Evolutionary conservation across 1,139 yeast genomes (phyloP), one percentile per base, ranked within the genome.

Genomic region (Casaregolazyma lundiana): DNA sequence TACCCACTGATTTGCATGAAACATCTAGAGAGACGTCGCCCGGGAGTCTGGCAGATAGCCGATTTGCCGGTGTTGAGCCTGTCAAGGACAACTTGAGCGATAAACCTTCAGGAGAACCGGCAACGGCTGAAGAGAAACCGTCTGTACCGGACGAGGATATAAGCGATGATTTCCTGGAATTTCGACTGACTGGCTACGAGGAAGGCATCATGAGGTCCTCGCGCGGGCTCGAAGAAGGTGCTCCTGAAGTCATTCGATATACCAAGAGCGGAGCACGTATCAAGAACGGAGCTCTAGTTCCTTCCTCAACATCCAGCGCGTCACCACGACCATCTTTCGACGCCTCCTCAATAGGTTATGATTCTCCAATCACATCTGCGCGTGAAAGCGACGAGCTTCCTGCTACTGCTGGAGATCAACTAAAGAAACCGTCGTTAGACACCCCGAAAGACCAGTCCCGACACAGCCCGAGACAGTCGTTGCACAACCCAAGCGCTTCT

Each of bases 121-220:
- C n/a, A 4, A 13, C 35, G 8, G 24, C 11, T 6, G n/a, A 7
- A 9, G n/a, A 2, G 3, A 6, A 13, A 5, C 5, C 6, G n/a
- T n/a, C 39, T 17, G 98, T 92, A 65, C 97, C 97, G 0, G 97
- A 92, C 20, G 47, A 39, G 11, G 52, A 52, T 24, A 60, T 52
- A 24, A 64, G 55, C 9, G 58, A 58, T 22, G 64, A 60, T 35
- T 51, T 56, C 29, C 46, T 62, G 32, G 66, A 61, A 46, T 62
- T 62, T 52, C 53, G 57, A 4, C 48, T 62, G 5, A 49, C 52
- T 30, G 44, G 53, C 20, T 55, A 55, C n/a, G 48, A 48, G 24
- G 57, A 52, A 21, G 57, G 62, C 16, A 53, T 59, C 36, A 53
- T 59, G 43, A 47, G 55, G 38, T 32, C 41, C 17, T 24, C 52